Evolutionary conservation across 2,329 filamentous ascomycete genomes (phyloP), one percentile per base, ranked within the genome.

Genomic region (Orbilia blumenaviensis): DNA sequence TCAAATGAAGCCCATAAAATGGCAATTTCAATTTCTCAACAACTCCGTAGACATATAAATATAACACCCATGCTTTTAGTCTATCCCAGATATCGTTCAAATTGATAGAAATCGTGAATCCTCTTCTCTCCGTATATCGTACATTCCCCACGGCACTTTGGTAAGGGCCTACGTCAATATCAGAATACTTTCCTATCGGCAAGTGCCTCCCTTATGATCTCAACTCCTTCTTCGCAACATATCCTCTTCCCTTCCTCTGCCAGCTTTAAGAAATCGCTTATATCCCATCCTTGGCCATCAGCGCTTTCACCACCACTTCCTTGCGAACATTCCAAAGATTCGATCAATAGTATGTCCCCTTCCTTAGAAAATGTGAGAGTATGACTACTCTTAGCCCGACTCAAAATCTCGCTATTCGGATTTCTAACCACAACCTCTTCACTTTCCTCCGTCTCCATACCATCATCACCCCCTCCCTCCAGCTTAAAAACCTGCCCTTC

Each of bases 221-320:
- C 75, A 23, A 79, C 76, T 4, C 79, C 80, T 48, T 78, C 79
- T 29, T 56, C 84, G 73, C 85, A 90, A 82, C 93, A 97, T 54
- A 90, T 85, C 41, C 84, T 83, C 80, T 89, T 86, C 34, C 91
- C 93, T 48, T 86, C 84, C 77, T 89, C 86, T 78, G 89, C 88
- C 16, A 91, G 88, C 46, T 86, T 84, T 67, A 93, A 88, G 93
- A 94, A 97, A 78, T 91, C 89, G 12, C 89, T 86, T 78, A 91
- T 85, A 52, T 88, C 88, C 81, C 97, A 98, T 2, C 84, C 84
- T 79, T 41, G 82, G 80, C 32, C 82, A 80, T 36, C 79, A 52
- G 67, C 66, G 9, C 54, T 58, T 36, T 48, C 52, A 21, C 67
- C 73, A 36, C 67, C 73, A 2, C 29, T 12, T 9, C 67, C 73